Percentiles rank a stretch among this genome's conserved stretches.
Conservation (phyloP, 441 rosid species). For the Pelargonium cotyledonis region DNA sequence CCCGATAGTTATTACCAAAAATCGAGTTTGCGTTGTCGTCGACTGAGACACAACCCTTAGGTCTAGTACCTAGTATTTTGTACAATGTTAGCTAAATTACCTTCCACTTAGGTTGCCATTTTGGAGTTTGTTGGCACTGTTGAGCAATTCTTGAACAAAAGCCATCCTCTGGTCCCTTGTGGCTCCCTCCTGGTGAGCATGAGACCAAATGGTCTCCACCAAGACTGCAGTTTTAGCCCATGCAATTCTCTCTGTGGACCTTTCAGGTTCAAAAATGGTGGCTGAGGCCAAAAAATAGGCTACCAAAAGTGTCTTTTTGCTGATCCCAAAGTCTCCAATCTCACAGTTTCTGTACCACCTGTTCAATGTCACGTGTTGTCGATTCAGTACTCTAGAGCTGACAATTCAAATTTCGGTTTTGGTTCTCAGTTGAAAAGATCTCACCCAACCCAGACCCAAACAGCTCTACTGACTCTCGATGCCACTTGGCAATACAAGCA, state of each 20-base stretch:
- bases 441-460: no score
- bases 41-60: no score
- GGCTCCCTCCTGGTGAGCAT: slow-evolving; percentile 6
- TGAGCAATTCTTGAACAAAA: slow-evolving; percentile 40
- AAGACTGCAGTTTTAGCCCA: slow-evolving; percentile 70
- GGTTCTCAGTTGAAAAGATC: no score
- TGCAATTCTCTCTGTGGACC: slow-evolving; percentile 58
- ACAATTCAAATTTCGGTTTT: no score
- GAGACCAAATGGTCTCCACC: slow-evolving; percentile 37
- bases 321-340: slow-evolving; percentile 41
- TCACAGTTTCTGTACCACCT: slow-evolving; percentile 63
- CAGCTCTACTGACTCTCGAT: no score
- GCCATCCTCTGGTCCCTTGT: slow-evolving; percentile 34
- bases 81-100: no score
- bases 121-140: background rate
- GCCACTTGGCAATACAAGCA: no score
- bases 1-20: no score
- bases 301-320: slow-evolving; percentile 36
- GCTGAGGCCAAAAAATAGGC: slow-evolving; percentile 65
- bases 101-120: no score
- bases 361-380: background rate
- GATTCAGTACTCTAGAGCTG: background rate
- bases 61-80: no score
- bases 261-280: slow-evolving; percentile 62
- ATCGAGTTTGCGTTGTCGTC: no score